phyloP scores from a whole-genome alignment of 148 eudicot species.

The Polygonum maritimum region DNA sequence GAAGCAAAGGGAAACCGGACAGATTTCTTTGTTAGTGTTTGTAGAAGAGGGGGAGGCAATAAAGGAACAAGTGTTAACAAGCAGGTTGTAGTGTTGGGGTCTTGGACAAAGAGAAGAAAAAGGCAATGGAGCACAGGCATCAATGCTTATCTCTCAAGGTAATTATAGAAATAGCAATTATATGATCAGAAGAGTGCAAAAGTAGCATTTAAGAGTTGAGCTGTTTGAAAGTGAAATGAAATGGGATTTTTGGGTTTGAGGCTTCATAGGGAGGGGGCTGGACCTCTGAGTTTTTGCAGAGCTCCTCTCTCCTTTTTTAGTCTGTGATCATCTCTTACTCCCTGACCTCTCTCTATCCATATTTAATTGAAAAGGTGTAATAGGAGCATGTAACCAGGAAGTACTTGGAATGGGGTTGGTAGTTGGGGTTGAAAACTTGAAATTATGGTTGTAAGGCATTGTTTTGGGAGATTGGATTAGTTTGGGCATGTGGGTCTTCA shows the following conservation, averaged over 20 bases:
- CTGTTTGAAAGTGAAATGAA: constrained; percentile 2
- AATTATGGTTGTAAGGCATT: constrained; percentile 1
- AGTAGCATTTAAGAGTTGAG: not conserved
- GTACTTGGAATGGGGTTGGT: not conserved
- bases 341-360: not conserved
- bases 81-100: not conserved
- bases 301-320: not conserved
- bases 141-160: constrained; percentile 1
- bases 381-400: not conserved
- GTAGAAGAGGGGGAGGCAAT: not conserved
- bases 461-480: not conserved
- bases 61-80: not conserved
- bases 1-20: not conserved
- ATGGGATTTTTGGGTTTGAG: not conserved
- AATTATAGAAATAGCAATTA: not conserved
- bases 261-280: constrained; percentile 8
- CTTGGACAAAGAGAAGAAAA: constrained; percentile 5
- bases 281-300: constrained; percentile 1
- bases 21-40: not conserved
- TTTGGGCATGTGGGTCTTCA: not conserved
- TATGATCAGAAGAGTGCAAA: not conserved
- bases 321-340: constrained; percentile 1
- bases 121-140: not conserved
- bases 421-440: not conserved
- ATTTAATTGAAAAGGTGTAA: not conserved